These are phyloP conservation scores for Cryptococcus neoformans DNA, from an alignment of 1,284 basidiomycete species.

Conservation along the genomic window DNA sequence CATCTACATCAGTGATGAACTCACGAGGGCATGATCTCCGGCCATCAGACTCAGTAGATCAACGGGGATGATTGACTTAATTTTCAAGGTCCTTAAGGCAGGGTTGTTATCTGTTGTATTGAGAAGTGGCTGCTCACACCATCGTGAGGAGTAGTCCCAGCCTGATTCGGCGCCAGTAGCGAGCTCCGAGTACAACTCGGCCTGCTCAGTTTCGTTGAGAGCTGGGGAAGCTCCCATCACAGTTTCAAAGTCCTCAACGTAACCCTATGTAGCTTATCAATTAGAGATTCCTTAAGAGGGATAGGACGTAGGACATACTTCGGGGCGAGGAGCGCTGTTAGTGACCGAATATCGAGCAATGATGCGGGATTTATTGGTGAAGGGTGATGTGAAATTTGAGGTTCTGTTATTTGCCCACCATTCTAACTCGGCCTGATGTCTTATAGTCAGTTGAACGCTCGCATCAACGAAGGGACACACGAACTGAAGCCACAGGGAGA, in stretches of 20 bases:
- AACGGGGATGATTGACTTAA: constrained; percentile 66
- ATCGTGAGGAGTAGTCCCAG: constrained; percentile 52
- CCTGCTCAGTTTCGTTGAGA: constrained; percentile 61
- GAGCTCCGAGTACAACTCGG: constrained; percentile 79
- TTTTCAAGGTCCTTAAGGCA: constrained; percentile 67
- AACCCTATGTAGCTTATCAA: constrained; percentile 43
- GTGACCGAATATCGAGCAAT: constrained; percentile 69
- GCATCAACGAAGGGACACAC: constrained; percentile 4
- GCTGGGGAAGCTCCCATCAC: constrained; percentile 63
- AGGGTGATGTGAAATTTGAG: constrained; percentile 67
- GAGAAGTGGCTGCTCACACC: constrained; percentile 54
- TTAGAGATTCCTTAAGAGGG: no score
- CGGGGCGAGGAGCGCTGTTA: constrained; percentile 85
- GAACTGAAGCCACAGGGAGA: constrained; percentile 60
- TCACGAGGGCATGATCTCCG: constrained; percentile 57
- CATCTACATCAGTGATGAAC: constrained; percentile 34
- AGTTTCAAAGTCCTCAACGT: constrained; percentile 66
- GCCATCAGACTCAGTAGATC: constrained; percentile 78
- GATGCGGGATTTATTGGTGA: constrained; percentile 61
- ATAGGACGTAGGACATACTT: constrained; percentile 57
- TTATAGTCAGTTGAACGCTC: neutral
- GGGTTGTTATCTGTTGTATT: constrained; percentile 52
- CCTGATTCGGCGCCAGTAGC: constrained; percentile 81
- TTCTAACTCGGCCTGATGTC: constrained; percentile 62
- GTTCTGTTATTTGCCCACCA: constrained; percentile 82